phyloP scores from a whole-genome alignment of 768 basidiomycete species.

The Pleurotus pulmonarius region DNA sequence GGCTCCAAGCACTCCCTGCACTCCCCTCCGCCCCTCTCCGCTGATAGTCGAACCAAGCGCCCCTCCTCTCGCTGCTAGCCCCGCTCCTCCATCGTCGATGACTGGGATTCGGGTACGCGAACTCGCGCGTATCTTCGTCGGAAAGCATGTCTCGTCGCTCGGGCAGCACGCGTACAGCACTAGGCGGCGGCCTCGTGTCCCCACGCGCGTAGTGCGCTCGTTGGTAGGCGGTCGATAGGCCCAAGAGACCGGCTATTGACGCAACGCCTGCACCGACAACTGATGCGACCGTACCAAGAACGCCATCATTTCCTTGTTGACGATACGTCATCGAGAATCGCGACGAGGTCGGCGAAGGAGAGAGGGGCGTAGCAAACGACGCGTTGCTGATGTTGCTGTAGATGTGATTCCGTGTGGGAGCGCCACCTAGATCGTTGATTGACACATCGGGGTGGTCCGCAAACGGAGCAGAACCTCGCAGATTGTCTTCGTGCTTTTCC shows the following conservation, averaged over 20 bases:
- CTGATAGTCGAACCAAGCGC: conserved; percentile 22
- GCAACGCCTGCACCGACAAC: conserved; percentile 2
- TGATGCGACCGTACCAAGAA: conserved; percentile 14
- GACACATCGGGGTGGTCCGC: neutral
- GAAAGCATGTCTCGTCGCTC: conserved; percentile 70
- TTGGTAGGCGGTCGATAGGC: neutral
- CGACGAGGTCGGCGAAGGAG: neutral
- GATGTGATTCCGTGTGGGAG: neutral
- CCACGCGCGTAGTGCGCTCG: neutral
- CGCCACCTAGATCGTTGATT: neutral
- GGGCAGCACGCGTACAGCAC: conserved; percentile 19
- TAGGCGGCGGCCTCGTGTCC: conserved; percentile 9
- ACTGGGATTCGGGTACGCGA: conserved; percentile 21
- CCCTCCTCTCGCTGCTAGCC: conserved; percentile 22
- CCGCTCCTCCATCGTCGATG: conserved; percentile 8
- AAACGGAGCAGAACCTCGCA: neutral
- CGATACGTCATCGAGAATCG: neutral
- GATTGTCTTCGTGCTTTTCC: neutral
- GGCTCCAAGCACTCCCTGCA: conserved; percentile 50
- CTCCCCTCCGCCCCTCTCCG: conserved; percentile 31
- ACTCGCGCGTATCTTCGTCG: conserved; percentile 66
- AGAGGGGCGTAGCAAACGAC: conserved; percentile 2
- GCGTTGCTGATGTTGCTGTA: conserved; percentile 4
- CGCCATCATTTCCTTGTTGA: neutral
- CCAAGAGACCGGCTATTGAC: conserved; percentile 5